Evolutionary conservation across 164 flowering plant genomes (phyloP).

Genomic region (Paratinospora sagittata): DNA sequence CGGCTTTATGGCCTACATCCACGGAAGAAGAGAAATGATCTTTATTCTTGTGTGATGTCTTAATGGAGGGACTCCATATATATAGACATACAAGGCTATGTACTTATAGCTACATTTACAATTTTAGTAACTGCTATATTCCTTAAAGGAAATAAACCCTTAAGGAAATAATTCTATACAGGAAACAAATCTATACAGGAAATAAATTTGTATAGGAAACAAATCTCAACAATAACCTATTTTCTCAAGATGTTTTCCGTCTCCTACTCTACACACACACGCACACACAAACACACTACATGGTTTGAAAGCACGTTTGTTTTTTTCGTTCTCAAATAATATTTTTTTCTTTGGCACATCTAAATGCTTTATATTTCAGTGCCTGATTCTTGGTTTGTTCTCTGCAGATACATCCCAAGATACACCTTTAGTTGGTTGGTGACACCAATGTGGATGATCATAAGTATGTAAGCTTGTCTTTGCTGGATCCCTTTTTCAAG

Average conservation of each 20-base stretch:
- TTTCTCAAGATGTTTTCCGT: neutral
- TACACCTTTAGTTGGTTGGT: slow-evolving; percentile 99
- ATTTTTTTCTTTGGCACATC: neutral
- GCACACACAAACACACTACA: neutral
- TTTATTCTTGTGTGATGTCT: too few relatives aligned
- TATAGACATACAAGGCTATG: too few relatives aligned
- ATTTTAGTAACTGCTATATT: too few relatives aligned
- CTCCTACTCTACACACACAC: neutral
- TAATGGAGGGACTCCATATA: too few relatives aligned
- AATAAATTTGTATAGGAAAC: too few relatives aligned
- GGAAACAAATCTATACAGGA: too few relatives aligned
- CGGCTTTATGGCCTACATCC: too few relatives aligned
- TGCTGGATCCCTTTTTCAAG: neutral
- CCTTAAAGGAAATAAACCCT: too few relatives aligned
- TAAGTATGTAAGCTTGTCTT: slow-evolving; percentile 53
- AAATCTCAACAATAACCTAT: too few relatives aligned
- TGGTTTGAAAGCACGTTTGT: neutral
- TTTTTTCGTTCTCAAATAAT: neutral
- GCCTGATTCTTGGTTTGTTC: neutral
- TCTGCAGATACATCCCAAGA: slow-evolving; percentile 92
- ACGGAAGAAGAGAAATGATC: too few relatives aligned
- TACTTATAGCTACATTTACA: too few relatives aligned
- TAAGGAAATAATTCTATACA: too few relatives aligned
- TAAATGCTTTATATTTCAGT: neutral
- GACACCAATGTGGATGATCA: slow-evolving; percentile 87